phyloP scores from a whole-genome alignment of 768 basidiomycete species.

The Rhizopogon salebrosus region DNA sequence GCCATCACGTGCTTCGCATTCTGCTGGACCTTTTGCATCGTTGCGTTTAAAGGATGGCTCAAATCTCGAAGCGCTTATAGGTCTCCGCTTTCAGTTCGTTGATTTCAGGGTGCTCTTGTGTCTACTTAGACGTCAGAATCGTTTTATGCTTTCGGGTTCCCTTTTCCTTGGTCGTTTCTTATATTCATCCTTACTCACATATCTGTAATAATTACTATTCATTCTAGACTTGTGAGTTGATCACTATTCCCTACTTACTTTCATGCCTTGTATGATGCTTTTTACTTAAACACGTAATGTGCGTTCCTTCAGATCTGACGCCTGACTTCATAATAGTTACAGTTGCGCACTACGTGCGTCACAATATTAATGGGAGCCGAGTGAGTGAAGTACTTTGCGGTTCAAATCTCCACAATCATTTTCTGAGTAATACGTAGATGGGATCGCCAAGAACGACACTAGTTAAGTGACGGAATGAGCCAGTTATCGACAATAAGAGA shows the following conservation, averaged over 20 bases:
- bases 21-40: slow-evolving; percentile 73
- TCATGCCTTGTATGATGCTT: background rate
- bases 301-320: background rate
- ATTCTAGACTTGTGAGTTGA: background rate
- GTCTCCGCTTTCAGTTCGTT: slow-evolving; percentile 11
- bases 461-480: slow-evolving; percentile 88
- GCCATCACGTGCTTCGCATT: slow-evolving; percentile 84
- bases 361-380: background rate
- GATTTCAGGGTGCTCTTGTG: background rate
- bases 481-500: slow-evolving; percentile 88
- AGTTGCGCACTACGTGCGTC: background rate
- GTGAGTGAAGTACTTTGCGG: background rate
- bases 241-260: background rate
- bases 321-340: background rate
- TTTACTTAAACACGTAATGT: background rate
- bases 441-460: slow-evolving; percentile 91
- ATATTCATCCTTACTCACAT: background rate
- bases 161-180: background rate
- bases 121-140: background rate
- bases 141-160: background rate
- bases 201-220: background rate
- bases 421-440: slow-evolving; percentile 83
- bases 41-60: slow-evolving; percentile 81
- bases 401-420: slow-evolving; percentile 32
- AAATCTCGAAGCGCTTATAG: slow-evolving; percentile 36